Evolutionary conservation across 768 basidiomycete genomes (phyloP).

Genomic region (Russula abietina): DNA sequence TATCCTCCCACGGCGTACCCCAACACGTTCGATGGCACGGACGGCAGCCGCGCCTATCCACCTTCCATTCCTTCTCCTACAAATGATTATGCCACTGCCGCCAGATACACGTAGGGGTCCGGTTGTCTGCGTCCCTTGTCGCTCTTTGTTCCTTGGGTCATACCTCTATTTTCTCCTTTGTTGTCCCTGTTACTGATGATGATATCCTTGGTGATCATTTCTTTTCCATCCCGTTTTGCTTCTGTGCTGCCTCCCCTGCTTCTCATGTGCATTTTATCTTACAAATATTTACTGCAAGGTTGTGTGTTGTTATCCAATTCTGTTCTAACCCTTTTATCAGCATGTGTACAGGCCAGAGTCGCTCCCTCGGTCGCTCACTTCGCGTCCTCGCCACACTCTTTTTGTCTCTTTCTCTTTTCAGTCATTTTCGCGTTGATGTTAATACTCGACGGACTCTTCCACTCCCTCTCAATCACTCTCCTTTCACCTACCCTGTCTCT

Average conservation of each 20-base stretch:
- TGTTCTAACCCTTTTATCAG: not conserved
- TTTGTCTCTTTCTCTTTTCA: not conserved
- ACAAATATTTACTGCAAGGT: slow-evolving; percentile 24
- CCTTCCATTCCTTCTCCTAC: slow-evolving; percentile 10
- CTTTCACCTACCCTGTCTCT: not conserved
- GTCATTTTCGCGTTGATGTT: not conserved
- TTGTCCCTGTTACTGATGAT: slow-evolving; percentile 10
- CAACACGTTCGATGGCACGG: slow-evolving; percentile 10
- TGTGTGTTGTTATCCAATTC: not conserved
- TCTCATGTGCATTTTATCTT: slow-evolving; percentile 22
- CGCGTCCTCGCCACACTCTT: not conserved
- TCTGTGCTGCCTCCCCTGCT: not conserved
- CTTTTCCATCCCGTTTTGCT: not conserved
- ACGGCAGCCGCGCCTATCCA: slow-evolving; percentile 4
- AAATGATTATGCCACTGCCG: slow-evolving; percentile 13
- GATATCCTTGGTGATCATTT: slow-evolving; percentile 19
- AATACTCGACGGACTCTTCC: slow-evolving; percentile 13
- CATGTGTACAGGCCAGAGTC: not conserved
- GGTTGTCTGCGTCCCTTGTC: not conserved
- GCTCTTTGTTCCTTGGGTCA: not conserved
- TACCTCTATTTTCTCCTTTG: not conserved
- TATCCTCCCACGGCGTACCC: slow-evolving; percentile 9
- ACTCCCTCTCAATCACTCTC: slow-evolving; percentile 8
- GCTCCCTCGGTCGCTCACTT: not conserved
- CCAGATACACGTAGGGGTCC: slow-evolving; percentile 12